A percentile compares a stretch with the other conserved stretches of the same genome.
These are phyloP conservation scores for Penicillium sp. DNA, from an alignment of 2,329 filamentous ascomycete genomes.

Conservation along the genomic window DNA sequence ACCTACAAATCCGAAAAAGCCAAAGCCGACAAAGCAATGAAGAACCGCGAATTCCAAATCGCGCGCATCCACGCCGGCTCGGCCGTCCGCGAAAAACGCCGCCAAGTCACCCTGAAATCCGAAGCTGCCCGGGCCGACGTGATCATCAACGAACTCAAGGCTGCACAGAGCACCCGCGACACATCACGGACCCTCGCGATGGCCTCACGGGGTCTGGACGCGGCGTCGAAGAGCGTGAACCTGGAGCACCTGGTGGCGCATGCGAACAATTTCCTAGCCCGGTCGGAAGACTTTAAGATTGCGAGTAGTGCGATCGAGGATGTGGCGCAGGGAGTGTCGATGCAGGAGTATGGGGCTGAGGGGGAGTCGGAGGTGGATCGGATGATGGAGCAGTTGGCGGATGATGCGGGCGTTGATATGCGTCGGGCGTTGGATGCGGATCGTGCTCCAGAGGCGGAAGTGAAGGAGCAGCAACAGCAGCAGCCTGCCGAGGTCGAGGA, in stretches of 20 bases:
- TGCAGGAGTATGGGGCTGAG: conserved; percentile 48
- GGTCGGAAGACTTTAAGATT: conserved; percentile 47
- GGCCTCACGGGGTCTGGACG: conserved; percentile 47
- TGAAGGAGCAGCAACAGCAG: conserved; percentile 34
- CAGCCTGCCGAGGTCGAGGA: conserved; percentile 43
- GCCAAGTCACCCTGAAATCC: conserved; percentile 46
- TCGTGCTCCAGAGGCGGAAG: conserved; percentile 42
- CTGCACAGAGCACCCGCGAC: conserved; percentile 49
- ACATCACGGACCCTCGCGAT: conserved; percentile 47
- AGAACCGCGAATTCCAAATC: conserved; percentile 51
- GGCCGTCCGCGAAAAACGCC: conserved; percentile 48
- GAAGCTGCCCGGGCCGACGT: conserved; percentile 51
- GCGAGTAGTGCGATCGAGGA: conserved; percentile 44
- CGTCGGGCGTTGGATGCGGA: conserved; percentile 41
- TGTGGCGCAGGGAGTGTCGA: conserved; percentile 42
- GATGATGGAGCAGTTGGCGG: conserved; percentile 47
- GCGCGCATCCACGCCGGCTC: conserved; percentile 50
- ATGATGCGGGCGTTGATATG: conserved; percentile 47
- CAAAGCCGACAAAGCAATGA: conserved; percentile 51
- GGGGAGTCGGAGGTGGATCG: conserved; percentile 44
- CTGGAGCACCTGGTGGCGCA: conserved; percentile 45
- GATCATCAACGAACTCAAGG: conserved; percentile 51
- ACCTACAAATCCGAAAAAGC: conserved; percentile 50
- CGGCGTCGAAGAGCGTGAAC: conserved; percentile 48
- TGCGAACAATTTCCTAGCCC: conserved; percentile 44